These are phyloP conservation scores for Aquilaria yunnanensis DNA, from an alignment of 345 rosid species.

Conservation along the genomic window DNA sequence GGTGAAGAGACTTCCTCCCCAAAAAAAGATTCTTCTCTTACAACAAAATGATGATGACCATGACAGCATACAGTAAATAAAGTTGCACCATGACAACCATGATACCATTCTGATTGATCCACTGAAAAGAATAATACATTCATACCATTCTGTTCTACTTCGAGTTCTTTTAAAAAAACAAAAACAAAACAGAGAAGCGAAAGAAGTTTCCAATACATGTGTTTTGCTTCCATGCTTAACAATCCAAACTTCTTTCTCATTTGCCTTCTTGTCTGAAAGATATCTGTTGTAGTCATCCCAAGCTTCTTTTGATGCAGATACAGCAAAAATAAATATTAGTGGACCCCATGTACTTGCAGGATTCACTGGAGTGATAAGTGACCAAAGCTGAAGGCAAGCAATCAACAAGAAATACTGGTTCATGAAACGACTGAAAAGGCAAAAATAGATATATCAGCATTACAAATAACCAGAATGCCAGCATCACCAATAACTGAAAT, in stretches of 20 bases:
- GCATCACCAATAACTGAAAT: neutral
- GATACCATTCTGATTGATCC: no score
- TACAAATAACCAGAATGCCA: neutral
- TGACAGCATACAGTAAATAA: no score
- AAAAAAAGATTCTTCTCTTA: no score
- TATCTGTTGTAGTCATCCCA: slow-evolving; percentile 99
- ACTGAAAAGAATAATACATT: neutral
- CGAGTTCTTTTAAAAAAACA: neutral
- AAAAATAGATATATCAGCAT: slow-evolving; percentile 9
- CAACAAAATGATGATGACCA: no score
- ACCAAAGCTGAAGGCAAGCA: slow-evolving; percentile 99
- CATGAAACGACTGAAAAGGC: slow-evolving; percentile 88
- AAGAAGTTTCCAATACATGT: slow-evolving; percentile 53
- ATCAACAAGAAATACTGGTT: slow-evolving; percentile 98
- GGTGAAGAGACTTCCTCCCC: no score
- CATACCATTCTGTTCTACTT: no score
- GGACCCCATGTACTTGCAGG: slow-evolving; percentile 99
- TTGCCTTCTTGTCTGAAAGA: slow-evolving; percentile 92
- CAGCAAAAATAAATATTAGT: slow-evolving; percentile 83
- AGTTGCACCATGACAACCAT: no score
- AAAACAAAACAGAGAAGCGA: neutral
- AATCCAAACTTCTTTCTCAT: slow-evolving; percentile 96
- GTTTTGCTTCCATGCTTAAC: slow-evolving; percentile 67
- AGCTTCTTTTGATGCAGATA: slow-evolving; percentile 97
- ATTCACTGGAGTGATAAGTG: slow-evolving; percentile 97